Evolutionary conservation across 176 grass and related monocot species (phyloP).

Genomic region (Aegilops tauschii): DNA sequence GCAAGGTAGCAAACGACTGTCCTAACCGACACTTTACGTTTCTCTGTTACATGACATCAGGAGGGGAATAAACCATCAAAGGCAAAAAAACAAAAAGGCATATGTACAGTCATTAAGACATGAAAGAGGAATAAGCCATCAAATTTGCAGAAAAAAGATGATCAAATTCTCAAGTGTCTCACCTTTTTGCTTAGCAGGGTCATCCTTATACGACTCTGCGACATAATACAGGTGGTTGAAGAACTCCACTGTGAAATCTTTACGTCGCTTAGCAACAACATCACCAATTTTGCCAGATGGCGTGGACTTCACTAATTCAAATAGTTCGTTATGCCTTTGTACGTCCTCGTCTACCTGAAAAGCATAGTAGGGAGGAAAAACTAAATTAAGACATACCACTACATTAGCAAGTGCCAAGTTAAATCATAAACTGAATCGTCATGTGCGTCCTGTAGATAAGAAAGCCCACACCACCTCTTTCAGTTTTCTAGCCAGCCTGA

Average conservation of each 20-base stretch:
- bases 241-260: constrained; percentile 95
- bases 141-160: background rate
- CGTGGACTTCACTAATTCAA: constrained; percentile 64
- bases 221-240: constrained; percentile 82
- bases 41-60: background rate
- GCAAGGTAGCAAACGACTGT: background rate
- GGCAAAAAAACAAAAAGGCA: background rate
- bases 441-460: background rate
- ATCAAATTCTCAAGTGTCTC: background rate
- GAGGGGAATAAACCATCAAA: background rate
- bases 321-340: constrained; percentile 78
- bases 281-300: constrained; percentile 53
- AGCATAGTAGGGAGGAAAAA: background rate
- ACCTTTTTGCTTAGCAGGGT: constrained; percentile 66
- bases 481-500: constrained; percentile 75
- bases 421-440: background rate
- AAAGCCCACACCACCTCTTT: constrained; percentile 58
- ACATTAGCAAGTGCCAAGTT: background rate
- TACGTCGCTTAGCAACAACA: constrained; percentile 62
- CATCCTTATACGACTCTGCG: constrained; percentile 70
- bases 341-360: constrained; percentile 94
- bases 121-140: background rate
- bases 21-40: background rate
- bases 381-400: background rate
- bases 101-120: background rate